Base-by-base conservation (phyloP, 169 alveolate genomes). In the Gregarina niphandrodes region DNA sequence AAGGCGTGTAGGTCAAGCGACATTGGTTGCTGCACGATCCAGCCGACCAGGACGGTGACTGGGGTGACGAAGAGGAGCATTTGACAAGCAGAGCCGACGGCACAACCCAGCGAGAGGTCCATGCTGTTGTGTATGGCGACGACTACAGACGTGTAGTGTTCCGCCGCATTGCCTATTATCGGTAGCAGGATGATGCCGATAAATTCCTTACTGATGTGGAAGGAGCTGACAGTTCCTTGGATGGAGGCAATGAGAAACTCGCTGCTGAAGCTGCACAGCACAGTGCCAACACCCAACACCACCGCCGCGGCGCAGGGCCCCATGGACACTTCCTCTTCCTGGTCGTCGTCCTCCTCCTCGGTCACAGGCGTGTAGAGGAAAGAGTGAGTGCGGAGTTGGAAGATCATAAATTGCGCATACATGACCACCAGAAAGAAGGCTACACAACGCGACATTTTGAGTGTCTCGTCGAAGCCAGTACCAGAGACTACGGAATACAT, bases 171-270 rank as follows among this genome's bases (percentile, higher is more conserved):
- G 7, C 77, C 77, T 29, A 59, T 60, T 12, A 59, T 43, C 1
- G 77, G 77, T 31, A 67, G 42, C 31, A 67, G 51, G 43, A 67
- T 67, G 18, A 67, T 68, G n/a, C 77, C 77, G 29, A 67, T 67
- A 45, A 67, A 67, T 46, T 58, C 53, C 53, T 51, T 61, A 1
- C 67, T 46, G 15, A 64, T 44, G 35, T 58, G 37, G 46, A 57
- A 58, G 41, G 51, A 57, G 23, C 47, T 52, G 9, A 64, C 57
- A 18, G 57, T 61, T 4, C 59, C 61, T 34, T 53, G 61, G 23
- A 64, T 59, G 6, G 75, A 54, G 17, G 43, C 58, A 19, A 64
- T 39, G n/a, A 64, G 64, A 35, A 35, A 58, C 40, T 64, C 75
- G 3, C 67, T 49, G 16, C 46, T 53, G 2, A 53, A 18, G 34